Evolutionary conservation across 169 alveolate species (phyloP).

Genomic region (Theileria equi): DNA sequence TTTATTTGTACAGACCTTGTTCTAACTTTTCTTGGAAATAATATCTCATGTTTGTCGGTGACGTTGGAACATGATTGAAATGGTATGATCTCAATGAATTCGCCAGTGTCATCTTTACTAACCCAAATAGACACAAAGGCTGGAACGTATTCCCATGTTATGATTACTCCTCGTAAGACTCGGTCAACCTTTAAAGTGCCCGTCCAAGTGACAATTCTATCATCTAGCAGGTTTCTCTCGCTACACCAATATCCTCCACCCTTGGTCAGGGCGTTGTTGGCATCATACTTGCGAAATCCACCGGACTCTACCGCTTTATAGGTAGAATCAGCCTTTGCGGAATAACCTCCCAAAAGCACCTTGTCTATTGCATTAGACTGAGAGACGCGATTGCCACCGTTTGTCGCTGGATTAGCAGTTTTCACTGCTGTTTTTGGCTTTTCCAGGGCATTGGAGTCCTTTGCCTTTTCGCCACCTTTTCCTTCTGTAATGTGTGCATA

Average conservation of each 20-base stretch:
- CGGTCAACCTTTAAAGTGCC: constrained; percentile 62
- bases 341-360: constrained; percentile 41
- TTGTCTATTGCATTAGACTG: not conserved
- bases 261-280: constrained; percentile 71
- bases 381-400: not conserved
- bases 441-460: too few relatives aligned
- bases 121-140: constrained; percentile 61
- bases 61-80: constrained; percentile 64
- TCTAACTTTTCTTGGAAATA: constrained; percentile 68
- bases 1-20: constrained; percentile 72
- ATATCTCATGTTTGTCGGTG: constrained; percentile 64
- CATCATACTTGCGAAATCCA: constrained; percentile 74
- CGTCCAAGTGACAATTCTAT: constrained; percentile 64
- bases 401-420: not conserved
- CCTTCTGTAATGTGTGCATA: not conserved
- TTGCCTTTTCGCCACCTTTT: too few relatives aligned
- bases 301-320: constrained; percentile 63
- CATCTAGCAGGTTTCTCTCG: constrained; percentile 67
- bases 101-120: constrained; percentile 60
- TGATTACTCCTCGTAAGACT: constrained; percentile 57
- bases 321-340: constrained; percentile 60
- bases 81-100: constrained; percentile 72
- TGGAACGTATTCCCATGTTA: constrained; percentile 55
- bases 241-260: constrained; percentile 79
- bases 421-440: not conserved